Evolutionary conservation across 208 protist genomes (phyloP).

Genomic region (Leishmania amazonensis): DNA sequence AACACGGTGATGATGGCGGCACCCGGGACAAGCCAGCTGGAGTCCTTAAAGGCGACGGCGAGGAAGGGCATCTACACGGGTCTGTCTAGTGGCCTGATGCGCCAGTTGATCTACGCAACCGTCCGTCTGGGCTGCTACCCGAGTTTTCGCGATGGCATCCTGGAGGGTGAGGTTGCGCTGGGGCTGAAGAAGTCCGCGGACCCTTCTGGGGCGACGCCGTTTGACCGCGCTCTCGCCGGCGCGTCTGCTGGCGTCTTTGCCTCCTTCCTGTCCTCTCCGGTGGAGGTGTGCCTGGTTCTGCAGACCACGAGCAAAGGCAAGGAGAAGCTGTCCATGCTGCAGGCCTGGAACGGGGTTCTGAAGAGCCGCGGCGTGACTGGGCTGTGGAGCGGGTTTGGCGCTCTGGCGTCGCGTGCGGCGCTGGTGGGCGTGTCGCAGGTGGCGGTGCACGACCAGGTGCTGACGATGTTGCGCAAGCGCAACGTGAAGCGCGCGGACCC

Average conservation of each 20-base stretch:
- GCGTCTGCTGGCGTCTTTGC: slow-evolving; percentile 82
- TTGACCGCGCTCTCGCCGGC: slow-evolving; percentile 82
- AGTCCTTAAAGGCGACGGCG: slow-evolving; percentile 44
- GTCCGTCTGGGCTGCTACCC: slow-evolving; percentile 90
- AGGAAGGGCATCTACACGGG: slow-evolving; percentile 86
- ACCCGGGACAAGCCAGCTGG: slow-evolving; percentile 49
- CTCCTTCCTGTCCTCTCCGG: slow-evolving; percentile 83
- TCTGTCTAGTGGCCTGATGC: slow-evolving; percentile 69
- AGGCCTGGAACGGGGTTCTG: slow-evolving; percentile 50
- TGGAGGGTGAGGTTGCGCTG: slow-evolving; percentile 43
- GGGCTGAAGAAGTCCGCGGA: slow-evolving; percentile 49
- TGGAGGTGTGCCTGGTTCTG: slow-evolving; percentile 92
- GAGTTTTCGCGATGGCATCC: slow-evolving; percentile 83
- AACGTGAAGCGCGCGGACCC: slow-evolving; percentile 41
- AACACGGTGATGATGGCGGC: slow-evolving; percentile 90
- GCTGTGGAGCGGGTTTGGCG: slow-evolving; percentile 87
- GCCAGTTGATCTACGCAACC: slow-evolving; percentile 93
- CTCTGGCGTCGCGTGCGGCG: slow-evolving; percentile 77
- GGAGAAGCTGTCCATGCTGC: slow-evolving; percentile 54
- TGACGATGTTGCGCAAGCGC: slow-evolving; percentile 61
- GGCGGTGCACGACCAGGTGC: slow-evolving; percentile 92
- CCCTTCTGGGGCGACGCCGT: slow-evolving; percentile 49
- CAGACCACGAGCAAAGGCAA: slow-evolving; percentile 79
- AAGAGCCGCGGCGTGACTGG: slow-evolving; percentile 56
- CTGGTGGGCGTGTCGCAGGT: slow-evolving; percentile 92